Percentiles rank a stretch among this genome's conserved stretches.
Evolutionary conservation across 495 filamentous ascomycete genomes (phyloP).

Genomic region (Tuber borchii): DNA sequence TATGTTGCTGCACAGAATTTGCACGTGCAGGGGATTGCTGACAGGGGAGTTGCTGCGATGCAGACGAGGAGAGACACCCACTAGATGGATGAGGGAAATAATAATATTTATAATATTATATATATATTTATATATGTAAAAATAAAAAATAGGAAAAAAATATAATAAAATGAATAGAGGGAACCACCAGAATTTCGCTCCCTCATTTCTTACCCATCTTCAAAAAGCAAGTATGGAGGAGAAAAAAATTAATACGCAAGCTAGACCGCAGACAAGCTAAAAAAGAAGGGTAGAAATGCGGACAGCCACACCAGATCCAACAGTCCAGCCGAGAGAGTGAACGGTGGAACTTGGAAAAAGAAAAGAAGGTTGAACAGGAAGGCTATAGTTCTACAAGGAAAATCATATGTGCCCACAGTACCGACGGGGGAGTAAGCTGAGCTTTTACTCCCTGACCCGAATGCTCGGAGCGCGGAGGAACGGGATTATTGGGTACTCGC

Average conservation of each 20-base stretch:
- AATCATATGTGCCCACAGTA: not conserved
- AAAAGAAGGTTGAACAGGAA: not conserved
- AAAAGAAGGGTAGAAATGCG: slow-evolving; percentile 4
- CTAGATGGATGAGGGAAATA: slow-evolving; percentile 5
- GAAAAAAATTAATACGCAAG: slow-evolving; percentile 25
- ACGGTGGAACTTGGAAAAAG: slow-evolving; percentile 10
- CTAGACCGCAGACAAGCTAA: slow-evolving; percentile 11
- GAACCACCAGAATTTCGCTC: not conserved
- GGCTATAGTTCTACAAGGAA: slow-evolving; percentile 11
- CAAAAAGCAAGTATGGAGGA: slow-evolving; percentile 9
- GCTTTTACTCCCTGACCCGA: slow-evolving; percentile 26
- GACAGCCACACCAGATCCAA: not conserved
- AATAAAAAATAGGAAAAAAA: not conserved
- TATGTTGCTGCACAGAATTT: slow-evolving; percentile 31
- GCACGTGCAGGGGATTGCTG: slow-evolving; percentile 31
- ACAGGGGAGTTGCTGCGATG: slow-evolving; percentile 29
- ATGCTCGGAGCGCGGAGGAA: slow-evolving; percentile 18
- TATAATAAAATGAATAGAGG: not conserved
- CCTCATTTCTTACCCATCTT: not conserved
- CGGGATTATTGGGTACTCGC: slow-evolving; percentile 15
- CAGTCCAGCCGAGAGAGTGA: slow-evolving; percentile 1
- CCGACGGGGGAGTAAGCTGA: not conserved
- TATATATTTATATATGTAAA: not conserved
- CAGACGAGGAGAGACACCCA: slow-evolving; percentile 23
- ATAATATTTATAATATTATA: not conserved